Conservation (phyloP, 768 basidiomycete genomes). For the Kwoniella dejecticola region DNA sequence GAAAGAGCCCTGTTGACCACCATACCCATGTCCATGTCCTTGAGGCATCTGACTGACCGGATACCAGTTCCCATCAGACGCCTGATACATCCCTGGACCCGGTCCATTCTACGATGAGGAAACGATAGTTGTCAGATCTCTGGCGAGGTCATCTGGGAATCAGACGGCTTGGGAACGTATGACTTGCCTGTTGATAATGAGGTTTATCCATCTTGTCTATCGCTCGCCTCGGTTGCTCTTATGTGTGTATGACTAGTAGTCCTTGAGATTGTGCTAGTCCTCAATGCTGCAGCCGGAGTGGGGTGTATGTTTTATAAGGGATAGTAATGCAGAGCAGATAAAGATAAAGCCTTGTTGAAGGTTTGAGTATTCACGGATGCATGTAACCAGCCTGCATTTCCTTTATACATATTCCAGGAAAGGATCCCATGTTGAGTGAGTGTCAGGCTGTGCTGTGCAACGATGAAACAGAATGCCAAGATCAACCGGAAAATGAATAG, state of each 20-base stretch:
- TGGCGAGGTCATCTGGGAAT: background rate
- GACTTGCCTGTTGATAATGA: slow-evolving; percentile 11
- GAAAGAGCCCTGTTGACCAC: background rate
- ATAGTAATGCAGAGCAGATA: no score
- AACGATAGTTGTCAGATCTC: background rate
- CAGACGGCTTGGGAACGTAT: background rate
- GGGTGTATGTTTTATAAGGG: no score
- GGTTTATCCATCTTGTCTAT: slow-evolving; percentile 17
- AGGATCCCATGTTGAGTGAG: background rate
- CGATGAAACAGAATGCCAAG: background rate
- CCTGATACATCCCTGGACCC: slow-evolving; percentile 35
- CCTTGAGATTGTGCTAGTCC: background rate
- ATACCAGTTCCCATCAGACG: slow-evolving; percentile 43
- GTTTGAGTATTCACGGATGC: no score
- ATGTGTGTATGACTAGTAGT: no score
- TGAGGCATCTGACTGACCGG: slow-evolving; percentile 26
- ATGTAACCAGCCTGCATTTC: no score
- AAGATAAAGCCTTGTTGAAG: no score
- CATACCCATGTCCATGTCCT: slow-evolving; percentile 4
- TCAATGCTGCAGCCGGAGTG: no score
- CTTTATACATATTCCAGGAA: background rate
- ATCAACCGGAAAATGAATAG: background rate
- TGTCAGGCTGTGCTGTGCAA: background rate
- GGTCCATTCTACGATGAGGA: background rate
- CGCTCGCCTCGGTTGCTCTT: no score